Base-by-base conservation (phyloP, 2,329 filamentous ascomycete genomes). In the Penicillium sp. region DNA sequence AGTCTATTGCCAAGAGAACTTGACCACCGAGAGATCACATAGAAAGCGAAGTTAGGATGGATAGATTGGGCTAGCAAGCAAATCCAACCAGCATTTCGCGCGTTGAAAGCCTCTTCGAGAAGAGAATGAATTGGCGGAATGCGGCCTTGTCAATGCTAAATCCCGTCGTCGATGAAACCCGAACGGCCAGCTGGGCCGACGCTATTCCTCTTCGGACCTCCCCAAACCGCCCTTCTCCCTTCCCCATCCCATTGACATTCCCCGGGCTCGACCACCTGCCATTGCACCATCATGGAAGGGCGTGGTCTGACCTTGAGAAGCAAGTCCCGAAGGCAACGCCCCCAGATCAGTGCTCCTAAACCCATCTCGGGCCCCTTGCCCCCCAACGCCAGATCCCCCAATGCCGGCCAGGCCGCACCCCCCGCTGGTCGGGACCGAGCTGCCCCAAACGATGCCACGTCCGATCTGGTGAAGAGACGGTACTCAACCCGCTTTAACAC, bases 401-500 rank as follows among this genome's bases (percentile, higher is more conserved):
- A 65, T 39, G 54, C 60, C 52, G 56, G 58, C 21, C 54, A 53
- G 30, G 54, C 53, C 40, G 53, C 59, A 27, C 44, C 60, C 39
- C 49, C 59, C 33, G 49, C 51, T 36, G 59, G 48, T 26, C 64
- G 65, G 25, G 67, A 72, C 51, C 62, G 69, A 38, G 64, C 68
- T 26, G 68, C 69, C 47, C 60, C 68, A 41, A 71, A 68, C 39
- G 71, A 63, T 41, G 76, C 78, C 55, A 83, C 81, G 28, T 79
- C 80, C 13, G 91, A 98, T 64, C 75, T 97, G 38, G 90, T 98
- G 43, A 97, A 97, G 72, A 80, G 89, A 55, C 78, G 93, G 55
- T 98, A 97, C 68, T 97, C 93, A 26, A 90, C 90, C 28, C 83
- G 91, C 45, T 94, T 96, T 65, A 91, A 89, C 56, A 82, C 86